Evolutionary conservation across 306 rosid species (phyloP), one percentile per base, ranked within the genome.

Genomic region (Boehmeria nivea): DNA sequence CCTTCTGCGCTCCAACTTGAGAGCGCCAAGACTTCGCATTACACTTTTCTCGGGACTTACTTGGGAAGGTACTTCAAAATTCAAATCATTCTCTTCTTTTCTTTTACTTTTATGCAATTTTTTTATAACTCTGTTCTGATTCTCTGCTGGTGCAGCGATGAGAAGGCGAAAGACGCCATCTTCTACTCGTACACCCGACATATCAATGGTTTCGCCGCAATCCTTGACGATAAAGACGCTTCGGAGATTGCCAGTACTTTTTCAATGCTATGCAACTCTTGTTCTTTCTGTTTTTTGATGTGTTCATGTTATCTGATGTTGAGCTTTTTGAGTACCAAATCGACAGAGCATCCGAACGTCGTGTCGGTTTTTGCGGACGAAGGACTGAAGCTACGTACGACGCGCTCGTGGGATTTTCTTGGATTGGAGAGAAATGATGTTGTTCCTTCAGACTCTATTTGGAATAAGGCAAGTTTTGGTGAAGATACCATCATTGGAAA

Each of bases 181-280:
- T 63, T 81, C n/a, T 84, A 87, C 57, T 84, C 95, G 2, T 87
- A 87, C 18, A 77, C 15, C 5, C 65, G 55, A 60, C 9, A 70
- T 8, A 77, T 87, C 22, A 87, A 87, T 64, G 95, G 94, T 2
- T 84, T 87, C 40, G 94, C 95, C 0, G 95, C 94, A 24, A 12
- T 74, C 3, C 79, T 87, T 42, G 73, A 81, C 4, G 85, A 81
- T 6, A 57, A 75, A 43, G 78, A 72, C 53, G 94, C 77, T 9
- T 57, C 60, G 0, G 49, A 17, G 51, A 46, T 84, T 63, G 72
- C 75, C 47, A 75, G 95, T 87, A 52, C 39, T 1, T 48, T 48
- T 48, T 5, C 45, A 12, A 16, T 12, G 53, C 24, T n/a, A n/a
- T n/a, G n/a, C n/a, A n/a, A n/a, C n/a, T n/a, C n/a, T n/a, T n/a